Percentiles rank a stretch among this genome's conserved stretches.
These are phyloP conservation scores for Leccinum imitatum DNA, from an alignment of 768 basidiomycete genomes.

Conservation along the genomic window DNA sequence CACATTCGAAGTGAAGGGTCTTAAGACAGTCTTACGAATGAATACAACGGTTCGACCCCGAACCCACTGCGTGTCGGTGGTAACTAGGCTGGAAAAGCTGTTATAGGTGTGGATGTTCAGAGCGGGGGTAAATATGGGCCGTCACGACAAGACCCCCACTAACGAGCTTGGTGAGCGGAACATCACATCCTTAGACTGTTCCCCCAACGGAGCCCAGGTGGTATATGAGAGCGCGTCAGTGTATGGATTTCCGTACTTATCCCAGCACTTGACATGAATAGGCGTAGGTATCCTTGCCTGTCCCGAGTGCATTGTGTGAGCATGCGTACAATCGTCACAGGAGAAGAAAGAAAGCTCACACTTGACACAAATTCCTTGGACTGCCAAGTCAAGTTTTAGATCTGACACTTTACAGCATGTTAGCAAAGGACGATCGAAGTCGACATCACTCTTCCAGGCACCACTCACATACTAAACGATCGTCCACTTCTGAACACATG, in stretches of 20 bases:
- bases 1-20: conserved; percentile 14
- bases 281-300: conserved; percentile 59
- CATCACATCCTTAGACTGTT: conserved; percentile 30
- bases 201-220: conserved; percentile 31
- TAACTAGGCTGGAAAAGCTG: conserved; percentile 20
- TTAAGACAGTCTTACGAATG: conserved; percentile 10
- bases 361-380: conserved; percentile 48
- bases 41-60: conserved; percentile 21
- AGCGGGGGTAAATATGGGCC: background rate
- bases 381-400: no score
- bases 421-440: no score
- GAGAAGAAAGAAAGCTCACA: conserved; percentile 42
- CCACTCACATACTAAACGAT: no score
- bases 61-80: background rate
- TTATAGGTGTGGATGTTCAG: conserved; percentile 9
- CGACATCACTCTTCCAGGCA: no score
- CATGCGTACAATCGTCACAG: background rate
- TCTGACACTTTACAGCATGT: no score
- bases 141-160: background rate
- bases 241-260: conserved; percentile 61
- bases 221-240: conserved; percentile 58
- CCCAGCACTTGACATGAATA: conserved; percentile 78
- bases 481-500: no score
- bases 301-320: background rate
- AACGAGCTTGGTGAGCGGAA: conserved; percentile 23